Base-by-base conservation (phyloP, 176 grass and related monocot genomes). In the Oryza longistaminata region DNA sequence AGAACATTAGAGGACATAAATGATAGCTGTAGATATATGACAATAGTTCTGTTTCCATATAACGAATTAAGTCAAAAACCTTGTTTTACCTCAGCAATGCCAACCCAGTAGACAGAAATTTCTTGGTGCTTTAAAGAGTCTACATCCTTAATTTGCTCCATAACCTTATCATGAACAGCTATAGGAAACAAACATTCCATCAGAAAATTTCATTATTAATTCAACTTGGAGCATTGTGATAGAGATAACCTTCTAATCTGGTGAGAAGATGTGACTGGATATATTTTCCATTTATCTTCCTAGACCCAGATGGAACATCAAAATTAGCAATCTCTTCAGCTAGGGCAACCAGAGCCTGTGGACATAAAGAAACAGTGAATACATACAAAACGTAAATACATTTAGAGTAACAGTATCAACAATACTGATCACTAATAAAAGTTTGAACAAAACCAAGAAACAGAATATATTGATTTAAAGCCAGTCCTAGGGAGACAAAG, bases 211-310 rank as follows among this genome's bases (percentile, higher is more conserved):
- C 17, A 68, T 11, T 68, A n/a, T 34, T 43, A 71, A 74, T 40
- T 89, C 64, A 92, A 77, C 70, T 68, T 82, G 7, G 31, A 55
- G 79, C 10, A 77, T 66, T 81, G 77, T 39, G 25, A 60, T 26
- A 64, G 72, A 52, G 75, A 62, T 75, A 88, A 94, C 96, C 96
- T 96, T 94, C 90, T 83, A 98, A 86, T 86, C 96, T 94, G 79
- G 85, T 83, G 67, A 94, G 80, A 88, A 98, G 93, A 94, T 91
- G 91, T 66, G 96, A 95, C 40, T 94, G 93, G 65, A 98, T 89
- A 90, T 98, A 96, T 55, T 92, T 98, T 80, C 96, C 96, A 69
- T 84, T 94, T 76, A 98, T 93, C 91, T 89, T 91, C 85, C 93
- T 95, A 64, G 93, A 87, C 79, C 85, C 81, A 85, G 67, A 66